These are phyloP conservation scores for Aciculosporium take DNA, from an alignment of 2,329 filamentous ascomycete species.

Conservation along the genomic window DNA sequence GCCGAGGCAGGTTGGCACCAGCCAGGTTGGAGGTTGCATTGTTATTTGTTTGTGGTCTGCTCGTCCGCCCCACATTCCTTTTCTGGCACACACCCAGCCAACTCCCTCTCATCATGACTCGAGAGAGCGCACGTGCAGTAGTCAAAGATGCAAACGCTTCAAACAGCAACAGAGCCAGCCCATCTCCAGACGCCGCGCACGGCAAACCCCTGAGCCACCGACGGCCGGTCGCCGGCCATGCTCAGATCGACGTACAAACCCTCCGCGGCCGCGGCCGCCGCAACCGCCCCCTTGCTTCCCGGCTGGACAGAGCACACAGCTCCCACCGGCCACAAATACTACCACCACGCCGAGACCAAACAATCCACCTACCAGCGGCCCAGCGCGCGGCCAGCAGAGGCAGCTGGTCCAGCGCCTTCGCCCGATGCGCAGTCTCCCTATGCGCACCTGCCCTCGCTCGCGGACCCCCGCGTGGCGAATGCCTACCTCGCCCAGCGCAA, in stretches of 20 bases:
- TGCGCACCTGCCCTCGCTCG: constrained; percentile 23
- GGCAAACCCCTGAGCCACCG: neutral
- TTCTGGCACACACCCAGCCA: no score
- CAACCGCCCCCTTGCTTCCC: constrained; percentile 47
- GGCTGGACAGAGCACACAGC: constrained; percentile 93
- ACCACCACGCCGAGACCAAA: constrained; percentile 70
- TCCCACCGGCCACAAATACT: constrained; percentile 75
- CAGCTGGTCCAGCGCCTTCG: constrained; percentile 17
- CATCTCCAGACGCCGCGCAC: neutral
- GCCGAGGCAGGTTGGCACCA: no score
- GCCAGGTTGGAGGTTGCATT: no score
- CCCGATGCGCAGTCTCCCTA: constrained; percentile 13
- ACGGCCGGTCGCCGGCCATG: constrained; percentile 32
- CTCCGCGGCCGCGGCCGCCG: constrained; percentile 22
- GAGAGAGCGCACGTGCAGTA: no score
- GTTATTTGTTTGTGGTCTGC: no score
- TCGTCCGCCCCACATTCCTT: no score
- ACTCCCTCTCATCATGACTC: no score
- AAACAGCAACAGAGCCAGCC: neutral
- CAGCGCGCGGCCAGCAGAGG: constrained; percentile 12
- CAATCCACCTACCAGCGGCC: constrained; percentile 79
- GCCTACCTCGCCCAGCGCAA: constrained; percentile 45
- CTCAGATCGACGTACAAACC: constrained; percentile 65
- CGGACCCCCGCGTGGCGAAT: constrained; percentile 43
- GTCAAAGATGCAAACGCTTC: no score